Conservation (phyloP, 2,329 filamentous ascomycete genomes). For the Calonectria montana region DNA sequence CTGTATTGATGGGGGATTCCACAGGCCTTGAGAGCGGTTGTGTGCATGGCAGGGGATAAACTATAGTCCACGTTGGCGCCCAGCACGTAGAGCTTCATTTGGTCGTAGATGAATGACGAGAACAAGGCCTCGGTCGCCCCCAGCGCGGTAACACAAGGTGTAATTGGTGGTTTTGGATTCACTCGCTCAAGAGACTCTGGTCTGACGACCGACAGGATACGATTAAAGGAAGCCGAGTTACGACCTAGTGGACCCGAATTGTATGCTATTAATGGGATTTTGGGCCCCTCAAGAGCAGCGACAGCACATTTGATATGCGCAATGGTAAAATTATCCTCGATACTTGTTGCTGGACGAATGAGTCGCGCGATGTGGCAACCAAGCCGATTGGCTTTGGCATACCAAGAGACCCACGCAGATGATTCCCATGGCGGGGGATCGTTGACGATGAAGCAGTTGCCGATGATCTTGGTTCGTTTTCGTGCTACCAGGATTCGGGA, state of each 20-base stretch:
- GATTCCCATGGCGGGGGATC: conserved; percentile 66
- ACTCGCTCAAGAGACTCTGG: conserved; percentile 50
- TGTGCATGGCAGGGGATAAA: conserved; percentile 83
- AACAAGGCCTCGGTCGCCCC: conserved; percentile 75
- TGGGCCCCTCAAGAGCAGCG: conserved; percentile 51
- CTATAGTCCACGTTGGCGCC: conserved; percentile 80
- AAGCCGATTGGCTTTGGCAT: conserved; percentile 66
- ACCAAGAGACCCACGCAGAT: conserved; percentile 65
- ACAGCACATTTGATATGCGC: conserved; percentile 65
- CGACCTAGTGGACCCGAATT: conserved; percentile 73
- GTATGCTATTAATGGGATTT: conserved; percentile 70
- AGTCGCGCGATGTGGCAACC: conserved; percentile 74
- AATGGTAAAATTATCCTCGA: conserved; percentile 74
- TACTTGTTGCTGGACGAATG: conserved; percentile 64
- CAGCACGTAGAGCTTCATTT: conserved; percentile 79
- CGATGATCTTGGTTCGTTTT: conserved; percentile 71
- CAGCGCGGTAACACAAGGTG: conserved; percentile 64
- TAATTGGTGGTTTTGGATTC: conserved; percentile 38
- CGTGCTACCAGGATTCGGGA: conserved; percentile 60
- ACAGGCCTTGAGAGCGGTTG: conserved; percentile 72
- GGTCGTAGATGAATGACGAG: conserved; percentile 73
- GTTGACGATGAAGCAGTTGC: conserved; percentile 58
- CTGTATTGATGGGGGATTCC: conserved; percentile 77
- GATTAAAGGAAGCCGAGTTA: conserved; percentile 75
- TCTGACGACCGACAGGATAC: conserved; percentile 69